These are phyloP conservation scores for Monotropa hypopitys DNA, from an alignment of 179 eudicot species.

Conservation along the genomic window DNA sequence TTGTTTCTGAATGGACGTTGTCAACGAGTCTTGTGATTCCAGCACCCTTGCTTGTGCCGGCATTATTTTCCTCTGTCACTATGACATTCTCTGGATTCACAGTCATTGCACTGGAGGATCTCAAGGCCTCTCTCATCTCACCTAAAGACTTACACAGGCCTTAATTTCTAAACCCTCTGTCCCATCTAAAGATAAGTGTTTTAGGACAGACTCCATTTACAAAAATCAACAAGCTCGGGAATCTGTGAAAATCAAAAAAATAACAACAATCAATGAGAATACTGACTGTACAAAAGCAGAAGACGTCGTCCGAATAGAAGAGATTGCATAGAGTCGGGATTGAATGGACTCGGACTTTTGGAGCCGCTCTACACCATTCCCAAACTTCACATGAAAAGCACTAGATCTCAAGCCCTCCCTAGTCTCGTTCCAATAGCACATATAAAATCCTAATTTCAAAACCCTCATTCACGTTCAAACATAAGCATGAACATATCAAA, in stretches of 20 bases:
- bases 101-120: constrained; percentile 32
- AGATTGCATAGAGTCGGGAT: background rate
- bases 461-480: background rate
- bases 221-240: background rate
- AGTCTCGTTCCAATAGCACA: background rate
- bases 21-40: background rate
- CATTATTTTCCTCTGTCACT: background rate
- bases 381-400: background rate
- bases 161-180: background rate
- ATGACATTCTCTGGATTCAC: background rate
- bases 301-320: background rate
- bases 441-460: background rate
- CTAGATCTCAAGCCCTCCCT: background rate
- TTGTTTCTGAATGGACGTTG: background rate
- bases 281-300: background rate
- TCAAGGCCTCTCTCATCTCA: constrained; percentile 37
- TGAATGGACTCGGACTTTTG: background rate
- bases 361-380: background rate
- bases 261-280: background rate
- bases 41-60: background rate
- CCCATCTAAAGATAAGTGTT: background rate
- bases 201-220: background rate
- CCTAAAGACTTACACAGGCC: constrained; percentile 9
- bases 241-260: background rate
- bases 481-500: background rate